Percentiles rank a stretch among this genome's conserved stretches.
Conservation (phyloP, 768 basidiomycete species). For the Boletus eberwhitei region DNA sequence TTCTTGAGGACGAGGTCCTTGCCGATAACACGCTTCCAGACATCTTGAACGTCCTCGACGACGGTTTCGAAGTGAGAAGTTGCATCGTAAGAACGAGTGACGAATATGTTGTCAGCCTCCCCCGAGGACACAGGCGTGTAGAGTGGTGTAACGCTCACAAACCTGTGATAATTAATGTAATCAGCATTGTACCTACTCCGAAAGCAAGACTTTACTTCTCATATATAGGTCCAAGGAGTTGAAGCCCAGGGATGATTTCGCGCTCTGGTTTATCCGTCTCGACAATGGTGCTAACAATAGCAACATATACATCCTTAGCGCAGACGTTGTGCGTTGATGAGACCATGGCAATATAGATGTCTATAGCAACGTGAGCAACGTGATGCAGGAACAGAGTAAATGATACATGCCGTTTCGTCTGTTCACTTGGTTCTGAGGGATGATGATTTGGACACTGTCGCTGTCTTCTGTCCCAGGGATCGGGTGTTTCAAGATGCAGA, state of each 20-base stretch:
- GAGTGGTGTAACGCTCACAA: conserved; percentile 82
- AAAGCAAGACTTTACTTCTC: conserved; percentile 68
- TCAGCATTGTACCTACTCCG: conserved; percentile 5
- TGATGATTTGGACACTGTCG: conserved; percentile 96
- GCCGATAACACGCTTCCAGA: conserved; percentile 87
- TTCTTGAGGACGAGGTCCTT: conserved; percentile 83
- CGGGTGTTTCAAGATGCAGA: conserved; percentile 97
- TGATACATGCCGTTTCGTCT: conserved; percentile 77
- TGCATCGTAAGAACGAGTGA: conserved; percentile 97
- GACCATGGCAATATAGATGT: conserved; percentile 98
- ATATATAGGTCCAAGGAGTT: conserved; percentile 86
- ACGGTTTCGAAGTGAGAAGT: conserved; percentile 99
- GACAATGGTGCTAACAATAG: conserved; percentile 97
- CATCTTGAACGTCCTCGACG: conserved; percentile 94
- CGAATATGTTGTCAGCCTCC: conserved; percentile 84
- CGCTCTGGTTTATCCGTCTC: conserved; percentile 90
- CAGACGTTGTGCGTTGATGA: conserved; percentile 97
- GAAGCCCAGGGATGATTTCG: conserved; percentile 90
- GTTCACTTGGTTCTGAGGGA: conserved; percentile 96
- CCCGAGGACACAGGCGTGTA: conserved; percentile 88
- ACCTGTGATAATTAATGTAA: conserved; percentile 46
- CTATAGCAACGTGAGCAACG: conserved; percentile 39
- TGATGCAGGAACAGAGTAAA: background rate
- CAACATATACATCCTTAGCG: conserved; percentile 91
- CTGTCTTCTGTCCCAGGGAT: conserved; percentile 96